A percentile compares a stretch with the other conserved stretches of the same genome.
Evolutionary conservation across 495 filamentous ascomycete species (phyloP).

Genomic region (Glonium stellatum): DNA sequence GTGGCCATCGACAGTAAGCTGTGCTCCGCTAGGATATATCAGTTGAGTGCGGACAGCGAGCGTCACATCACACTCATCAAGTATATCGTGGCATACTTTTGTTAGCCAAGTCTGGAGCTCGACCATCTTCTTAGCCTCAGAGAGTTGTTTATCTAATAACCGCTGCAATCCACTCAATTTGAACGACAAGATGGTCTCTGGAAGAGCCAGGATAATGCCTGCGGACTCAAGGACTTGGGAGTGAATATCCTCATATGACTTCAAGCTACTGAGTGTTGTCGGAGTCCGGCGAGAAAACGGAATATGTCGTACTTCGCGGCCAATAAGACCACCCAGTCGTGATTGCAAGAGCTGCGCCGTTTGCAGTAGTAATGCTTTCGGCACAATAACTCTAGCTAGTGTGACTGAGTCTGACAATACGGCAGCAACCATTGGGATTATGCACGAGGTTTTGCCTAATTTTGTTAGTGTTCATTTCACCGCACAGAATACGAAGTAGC

Average conservation of each 20-base stretch:
- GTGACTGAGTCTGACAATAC: constrained; percentile 42
- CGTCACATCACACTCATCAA: constrained; percentile 53
- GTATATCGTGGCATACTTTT: constrained; percentile 42
- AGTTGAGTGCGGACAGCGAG: constrained; percentile 40
- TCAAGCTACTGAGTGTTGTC: constrained; percentile 30
- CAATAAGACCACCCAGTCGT: constrained; percentile 44
- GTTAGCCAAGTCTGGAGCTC: constrained; percentile 45
- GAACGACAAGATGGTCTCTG: constrained; percentile 49
- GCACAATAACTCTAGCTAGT: constrained; percentile 45
- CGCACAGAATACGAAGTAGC: too few species aligned
- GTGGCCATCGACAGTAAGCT: constrained; percentile 44
- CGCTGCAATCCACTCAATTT: constrained; percentile 45
- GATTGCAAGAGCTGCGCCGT: constrained; percentile 45
- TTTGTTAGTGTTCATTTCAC: too few species aligned
- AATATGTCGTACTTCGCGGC: constrained; percentile 41
- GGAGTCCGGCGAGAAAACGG: constrained; percentile 47
- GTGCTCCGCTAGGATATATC: constrained; percentile 45
- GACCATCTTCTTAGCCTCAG: constrained; percentile 40
- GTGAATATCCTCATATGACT: constrained; percentile 35
- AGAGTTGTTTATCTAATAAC: constrained; percentile 36
- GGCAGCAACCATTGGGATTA: constrained; percentile 48
- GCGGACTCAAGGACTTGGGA: constrained; percentile 11
- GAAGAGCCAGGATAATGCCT: constrained; percentile 45
- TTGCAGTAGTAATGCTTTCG: constrained; percentile 46
- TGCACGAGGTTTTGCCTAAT: constrained; percentile 36